Evolutionary conservation across 305 asterid genomes (phyloP).

Genomic region (Fraxinus ornus): DNA sequence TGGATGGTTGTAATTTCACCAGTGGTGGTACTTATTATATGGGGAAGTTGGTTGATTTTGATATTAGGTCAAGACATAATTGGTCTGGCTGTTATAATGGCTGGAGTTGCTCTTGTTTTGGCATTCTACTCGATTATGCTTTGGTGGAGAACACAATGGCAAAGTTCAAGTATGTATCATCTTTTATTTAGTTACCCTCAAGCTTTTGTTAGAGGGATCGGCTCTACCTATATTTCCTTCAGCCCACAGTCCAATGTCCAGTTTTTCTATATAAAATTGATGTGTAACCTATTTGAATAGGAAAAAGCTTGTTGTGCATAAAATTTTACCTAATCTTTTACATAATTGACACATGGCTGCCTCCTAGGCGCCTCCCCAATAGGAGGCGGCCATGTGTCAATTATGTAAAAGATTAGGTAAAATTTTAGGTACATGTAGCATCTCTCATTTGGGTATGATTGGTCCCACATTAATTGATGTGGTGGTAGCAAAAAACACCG

Average conservation of each 20-base stretch:
- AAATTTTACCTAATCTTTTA: too few species aligned
- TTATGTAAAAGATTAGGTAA: too few species aligned
- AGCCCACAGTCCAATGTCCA: background rate
- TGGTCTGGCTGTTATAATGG: slow-evolving; percentile 98
- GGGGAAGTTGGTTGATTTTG: slow-evolving; percentile 96
- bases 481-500: background rate
- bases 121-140: slow-evolving; percentile 97
- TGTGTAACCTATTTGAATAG: background rate
- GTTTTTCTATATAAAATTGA: background rate
- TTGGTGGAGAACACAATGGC: slow-evolving; percentile 99
- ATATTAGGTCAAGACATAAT: slow-evolving; percentile 91
- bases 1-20: slow-evolving; percentile 93
- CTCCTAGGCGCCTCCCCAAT: too few species aligned
- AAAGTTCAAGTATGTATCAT: slow-evolving; percentile 91
- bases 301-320: too few species aligned
- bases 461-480: background rate
- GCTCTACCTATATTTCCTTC: background rate
- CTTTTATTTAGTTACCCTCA: slow-evolving; percentile 6
- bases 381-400: too few species aligned
- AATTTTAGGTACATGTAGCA: too few species aligned
- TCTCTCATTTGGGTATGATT: background rate
- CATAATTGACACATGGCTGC: too few species aligned
- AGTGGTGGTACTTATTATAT: slow-evolving; percentile 66
- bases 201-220: slow-evolving; percentile 13
- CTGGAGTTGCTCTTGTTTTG: slow-evolving; percentile 89